Conservation (phyloP, 2,329 filamentous ascomycete genomes). For the Fusarium fujikuroi region DNA sequence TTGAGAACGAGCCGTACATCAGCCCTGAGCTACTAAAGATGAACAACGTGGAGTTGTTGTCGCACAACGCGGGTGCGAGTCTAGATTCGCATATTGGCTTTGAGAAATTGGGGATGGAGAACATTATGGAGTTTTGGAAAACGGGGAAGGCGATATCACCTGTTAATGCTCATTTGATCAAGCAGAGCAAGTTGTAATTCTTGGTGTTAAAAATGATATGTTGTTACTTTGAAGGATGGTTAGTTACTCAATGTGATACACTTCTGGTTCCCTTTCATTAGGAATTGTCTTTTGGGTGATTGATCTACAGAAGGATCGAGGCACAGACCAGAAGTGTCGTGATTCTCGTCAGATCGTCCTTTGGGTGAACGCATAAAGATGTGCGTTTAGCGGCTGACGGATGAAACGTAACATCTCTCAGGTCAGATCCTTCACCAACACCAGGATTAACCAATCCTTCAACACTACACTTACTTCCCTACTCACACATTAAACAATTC, state of each 20-base stretch:
- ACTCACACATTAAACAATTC: fast-evolving
- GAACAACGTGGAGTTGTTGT: constrained; percentile 43
- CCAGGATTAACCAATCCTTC: background rate
- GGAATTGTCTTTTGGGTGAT: too few species aligned
- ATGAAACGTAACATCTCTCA: constrained; percentile 12
- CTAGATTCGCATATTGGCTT: constrained; percentile 43
- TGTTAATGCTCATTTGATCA: constrained; percentile 43
- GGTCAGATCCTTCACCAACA: constrained; percentile 10
- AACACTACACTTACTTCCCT: background rate
- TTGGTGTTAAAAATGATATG: background rate
- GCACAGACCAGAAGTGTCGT: background rate
- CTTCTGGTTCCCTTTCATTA: background rate
- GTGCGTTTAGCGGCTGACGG: constrained; percentile 19
- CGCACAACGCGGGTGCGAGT: constrained; percentile 42
- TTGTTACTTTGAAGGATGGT: background rate
- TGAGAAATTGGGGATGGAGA: constrained; percentile 42
- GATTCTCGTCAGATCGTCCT: background rate
- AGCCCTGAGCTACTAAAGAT: constrained; percentile 42
- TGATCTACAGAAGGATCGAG: background rate
- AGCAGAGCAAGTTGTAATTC: constrained; percentile 33
- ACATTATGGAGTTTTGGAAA: constrained; percentile 38
- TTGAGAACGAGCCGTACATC: constrained; percentile 72
- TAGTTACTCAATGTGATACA: background rate
- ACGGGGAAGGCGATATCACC: constrained; percentile 41
- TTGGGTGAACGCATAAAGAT: constrained; percentile 13